phyloP scores from a whole-genome alignment of 805 yeast species.

The Saturnispora halmiae region DNA sequence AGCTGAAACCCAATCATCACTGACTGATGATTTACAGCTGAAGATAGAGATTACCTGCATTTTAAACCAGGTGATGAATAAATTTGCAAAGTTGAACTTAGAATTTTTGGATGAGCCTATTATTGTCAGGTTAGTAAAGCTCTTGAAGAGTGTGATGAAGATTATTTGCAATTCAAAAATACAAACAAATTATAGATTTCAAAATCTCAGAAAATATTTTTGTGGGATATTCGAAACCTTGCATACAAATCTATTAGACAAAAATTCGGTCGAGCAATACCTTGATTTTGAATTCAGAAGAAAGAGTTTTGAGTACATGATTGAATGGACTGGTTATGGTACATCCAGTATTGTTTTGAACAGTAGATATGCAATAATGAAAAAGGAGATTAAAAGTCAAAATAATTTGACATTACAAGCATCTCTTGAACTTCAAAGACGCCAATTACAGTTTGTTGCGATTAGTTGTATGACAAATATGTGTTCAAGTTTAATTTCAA shows the following conservation, averaged over 20 bases:
- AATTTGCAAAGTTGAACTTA: constrained; percentile 42
- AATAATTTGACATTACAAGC: constrained; percentile 52
- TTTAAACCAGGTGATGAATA: constrained; percentile 56
- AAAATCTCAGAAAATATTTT: constrained; percentile 71
- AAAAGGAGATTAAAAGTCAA: constrained; percentile 30
- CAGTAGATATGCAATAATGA: constrained; percentile 56
- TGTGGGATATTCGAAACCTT: constrained; percentile 73
- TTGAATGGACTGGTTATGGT: constrained; percentile 95
- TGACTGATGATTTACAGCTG: constrained; percentile 24
- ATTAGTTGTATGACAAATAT: constrained; percentile 78
- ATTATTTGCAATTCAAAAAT: constrained; percentile 44
- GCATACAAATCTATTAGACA: constrained; percentile 44
- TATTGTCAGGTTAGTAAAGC: constrained; percentile 49
- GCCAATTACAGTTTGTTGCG: constrained; percentile 59
- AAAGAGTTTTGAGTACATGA: constrained; percentile 70
- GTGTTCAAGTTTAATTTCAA: constrained; percentile 64
- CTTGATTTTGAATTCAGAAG: constrained; percentile 82
- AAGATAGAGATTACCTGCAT: constrained; percentile 76
- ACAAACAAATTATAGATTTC: constrained; percentile 63
- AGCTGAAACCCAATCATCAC: constrained; percentile 27
- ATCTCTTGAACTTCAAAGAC: constrained; percentile 70
- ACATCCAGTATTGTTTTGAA: constrained; percentile 49
- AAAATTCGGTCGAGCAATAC: constrained; percentile 42
- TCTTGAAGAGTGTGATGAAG: constrained; percentile 51
- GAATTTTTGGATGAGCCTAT: constrained; percentile 62